These are phyloP conservation scores for Verticillium longisporum DNA, from an alignment of 2,329 filamentous ascomycete species.

Conservation along the genomic window DNA sequence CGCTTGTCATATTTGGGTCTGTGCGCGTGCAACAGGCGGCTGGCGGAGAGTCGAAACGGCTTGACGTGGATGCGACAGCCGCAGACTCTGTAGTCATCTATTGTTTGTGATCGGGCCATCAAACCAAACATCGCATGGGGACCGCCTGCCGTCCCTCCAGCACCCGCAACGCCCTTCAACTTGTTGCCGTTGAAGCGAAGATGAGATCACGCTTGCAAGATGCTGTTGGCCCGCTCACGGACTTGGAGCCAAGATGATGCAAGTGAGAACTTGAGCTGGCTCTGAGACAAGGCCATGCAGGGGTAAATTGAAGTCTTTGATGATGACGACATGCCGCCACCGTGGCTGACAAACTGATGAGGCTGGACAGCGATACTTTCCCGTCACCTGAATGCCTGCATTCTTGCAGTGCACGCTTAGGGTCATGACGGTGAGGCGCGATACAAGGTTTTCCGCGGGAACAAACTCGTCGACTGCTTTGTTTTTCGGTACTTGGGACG, in stretches of 20 bases:
- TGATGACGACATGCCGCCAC: neutral
- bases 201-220: too few relatives aligned
- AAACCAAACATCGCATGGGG: neutral
- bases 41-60: neutral
- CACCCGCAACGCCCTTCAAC: neutral
- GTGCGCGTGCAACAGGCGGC: neutral
- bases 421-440: neutral
- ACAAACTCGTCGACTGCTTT: neutral
- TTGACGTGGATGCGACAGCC: neutral
- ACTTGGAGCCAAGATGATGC: too few relatives aligned
- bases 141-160: neutral
- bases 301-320: neutral
- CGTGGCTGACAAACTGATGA: neutral
- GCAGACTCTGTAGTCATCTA: neutral
- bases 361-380: neutral
- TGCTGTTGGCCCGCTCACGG: too few relatives aligned
- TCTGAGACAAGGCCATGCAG: neutral
- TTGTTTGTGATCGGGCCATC: neutral
- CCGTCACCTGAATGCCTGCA: neutral
- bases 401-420: too few relatives aligned
- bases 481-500: neutral
- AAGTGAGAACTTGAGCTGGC: neutral
- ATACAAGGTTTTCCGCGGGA: neutral
- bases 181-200: neutral
- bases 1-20: conserved; percentile 7